phyloP scores from a whole-genome alignment of 176 grass and related monocot species.

The Elymus sibiricus region DNA sequence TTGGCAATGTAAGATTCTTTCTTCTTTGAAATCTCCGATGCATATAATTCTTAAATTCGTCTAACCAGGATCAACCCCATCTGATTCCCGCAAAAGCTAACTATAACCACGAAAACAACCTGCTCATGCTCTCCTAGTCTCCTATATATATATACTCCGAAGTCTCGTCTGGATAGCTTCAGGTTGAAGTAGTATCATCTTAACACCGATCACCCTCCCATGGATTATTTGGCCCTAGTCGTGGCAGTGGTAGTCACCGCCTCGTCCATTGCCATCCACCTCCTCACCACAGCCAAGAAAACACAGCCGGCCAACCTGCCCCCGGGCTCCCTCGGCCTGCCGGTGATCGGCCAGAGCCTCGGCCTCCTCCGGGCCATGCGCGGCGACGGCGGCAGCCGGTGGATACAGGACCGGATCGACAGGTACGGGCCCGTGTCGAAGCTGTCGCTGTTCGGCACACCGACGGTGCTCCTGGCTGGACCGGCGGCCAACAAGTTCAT shows the following conservation, averaged over 20 bases:
- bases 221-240: constrained; percentile 24
- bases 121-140: background rate
- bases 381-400: background rate
- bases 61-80: background rate
- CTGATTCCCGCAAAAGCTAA: background rate
- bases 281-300: background rate
- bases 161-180: background rate
- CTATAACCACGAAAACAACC: background rate
- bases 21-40: background rate
- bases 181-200: too few relatives aligned
- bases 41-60: constrained; percentile 10
- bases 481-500: constrained; percentile 44
- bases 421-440: constrained; percentile 56
- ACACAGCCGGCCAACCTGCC: constrained; percentile 20
- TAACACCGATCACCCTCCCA: background rate
- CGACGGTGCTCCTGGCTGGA: constrained; percentile 28
- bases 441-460: constrained; percentile 50
- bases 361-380: constrained; percentile 53
- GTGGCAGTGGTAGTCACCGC: background rate
- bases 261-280: constrained; percentile 7
- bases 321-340: constrained; percentile 43
- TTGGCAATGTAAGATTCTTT: background rate
- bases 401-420: background rate
- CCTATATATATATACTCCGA: background rate
- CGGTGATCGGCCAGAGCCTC: constrained; percentile 49